Percentiles rank a stretch among this genome's conserved stretches.
Conservation (phyloP, 352 stramenopile genomes). For the Phytophthora megakarya region DNA sequence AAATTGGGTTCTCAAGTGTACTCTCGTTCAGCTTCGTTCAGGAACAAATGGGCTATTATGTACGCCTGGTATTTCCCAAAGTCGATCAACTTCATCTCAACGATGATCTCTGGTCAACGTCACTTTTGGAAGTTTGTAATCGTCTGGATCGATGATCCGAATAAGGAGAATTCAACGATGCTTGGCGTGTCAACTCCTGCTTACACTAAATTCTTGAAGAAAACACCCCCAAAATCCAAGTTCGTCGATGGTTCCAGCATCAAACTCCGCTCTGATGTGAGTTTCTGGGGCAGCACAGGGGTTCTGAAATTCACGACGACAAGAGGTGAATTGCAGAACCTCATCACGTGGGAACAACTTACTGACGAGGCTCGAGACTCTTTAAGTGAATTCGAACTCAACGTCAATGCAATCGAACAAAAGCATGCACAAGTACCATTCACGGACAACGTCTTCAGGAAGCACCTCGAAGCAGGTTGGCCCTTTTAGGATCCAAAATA, state of each 20-base stretch:
- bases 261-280: constrained; percentile 4
- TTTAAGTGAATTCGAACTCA: constrained; percentile 3
- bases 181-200: constrained; percentile 15
- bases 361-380: constrained; percentile 1
- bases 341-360: constrained; percentile 27
- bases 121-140: not conserved
- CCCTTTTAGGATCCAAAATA: not conserved
- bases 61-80: constrained; percentile 6
- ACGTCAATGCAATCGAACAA: not conserved
- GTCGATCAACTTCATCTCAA: not conserved
- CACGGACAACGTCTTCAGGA: not conserved
- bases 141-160: constrained; percentile 1
- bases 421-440: not conserved
- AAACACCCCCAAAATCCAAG: constrained; percentile 14
- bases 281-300: not conserved
- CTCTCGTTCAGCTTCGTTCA: not conserved
- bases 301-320: not conserved
- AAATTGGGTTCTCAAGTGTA: not conserved
- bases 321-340: constrained; percentile 2
- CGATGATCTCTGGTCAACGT: not conserved
- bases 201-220: not conserved
- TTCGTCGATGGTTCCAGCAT: constrained; percentile 8
- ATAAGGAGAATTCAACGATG: not conserved
- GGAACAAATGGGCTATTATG: constrained; percentile 4
- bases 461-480: not conserved